These are phyloP conservation scores for Musa balbisiana DNA, from an alignment of 202 grass and related monocot species.

Conservation along the genomic window DNA sequence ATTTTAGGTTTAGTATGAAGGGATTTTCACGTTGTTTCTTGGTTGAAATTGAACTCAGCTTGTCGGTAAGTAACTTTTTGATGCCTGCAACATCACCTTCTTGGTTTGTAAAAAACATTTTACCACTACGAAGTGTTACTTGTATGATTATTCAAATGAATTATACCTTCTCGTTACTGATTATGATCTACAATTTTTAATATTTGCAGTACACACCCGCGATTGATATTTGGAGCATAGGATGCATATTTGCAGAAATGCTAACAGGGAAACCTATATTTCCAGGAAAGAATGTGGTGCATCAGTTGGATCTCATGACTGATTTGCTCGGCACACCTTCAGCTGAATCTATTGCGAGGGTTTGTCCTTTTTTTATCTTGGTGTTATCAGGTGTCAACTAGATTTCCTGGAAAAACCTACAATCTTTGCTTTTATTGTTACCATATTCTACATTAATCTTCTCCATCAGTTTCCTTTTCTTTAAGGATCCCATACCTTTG, in stretches of 20 bases:
- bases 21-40: not conserved
- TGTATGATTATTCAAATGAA: no score
- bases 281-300: constrained; percentile 16
- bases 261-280: constrained; percentile 4
- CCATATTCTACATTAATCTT: no score
- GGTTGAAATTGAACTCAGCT: not conserved
- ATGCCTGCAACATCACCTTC: no score
- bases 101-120: no score
- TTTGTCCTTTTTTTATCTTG: not conserved
- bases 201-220: constrained; percentile 5
- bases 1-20: not conserved
- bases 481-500: no score
- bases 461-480: no score
- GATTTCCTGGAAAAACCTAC: not conserved
- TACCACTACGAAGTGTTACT: no score
- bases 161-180: no score
- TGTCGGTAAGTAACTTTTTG: not conserved
- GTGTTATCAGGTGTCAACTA: not conserved
- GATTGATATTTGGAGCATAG: constrained; percentile 22
- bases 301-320: constrained; percentile 20
- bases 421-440: no score
- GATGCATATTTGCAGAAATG: constrained; percentile 19
- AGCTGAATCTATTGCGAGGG: constrained; percentile 11
- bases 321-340: constrained; percentile 12
- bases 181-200: not conserved